A percentile compares a stretch with the other conserved stretches of the same genome.
Conservation (phyloP, 257 asterid species). For the Sherardia arvensis region DNA sequence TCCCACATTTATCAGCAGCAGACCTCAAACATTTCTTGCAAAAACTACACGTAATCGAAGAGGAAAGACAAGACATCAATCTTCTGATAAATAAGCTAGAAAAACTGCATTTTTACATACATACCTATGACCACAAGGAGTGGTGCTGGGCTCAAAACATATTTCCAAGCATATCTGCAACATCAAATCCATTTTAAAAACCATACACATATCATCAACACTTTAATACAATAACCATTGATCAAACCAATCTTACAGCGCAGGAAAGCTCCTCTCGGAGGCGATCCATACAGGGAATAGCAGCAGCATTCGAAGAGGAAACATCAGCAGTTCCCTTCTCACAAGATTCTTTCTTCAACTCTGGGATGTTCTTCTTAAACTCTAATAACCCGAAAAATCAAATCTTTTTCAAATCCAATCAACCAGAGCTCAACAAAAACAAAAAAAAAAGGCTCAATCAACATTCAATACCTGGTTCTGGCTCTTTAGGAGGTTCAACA, state of each 20-base stretch:
- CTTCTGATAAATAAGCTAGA: neutral
- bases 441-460: neutral
- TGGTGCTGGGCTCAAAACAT: slow-evolving; percentile 92
- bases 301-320: slow-evolving; percentile 27
- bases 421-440: neutral
- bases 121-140: slow-evolving; percentile 99
- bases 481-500: slow-evolving; percentile 24
- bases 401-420: neutral
- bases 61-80: neutral
- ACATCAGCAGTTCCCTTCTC: slow-evolving; percentile 24
- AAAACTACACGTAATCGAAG: slow-evolving; percentile 36
- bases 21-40: slow-evolving; percentile 77
- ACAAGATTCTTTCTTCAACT: slow-evolving; percentile 18
- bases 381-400: slow-evolving; percentile 18
- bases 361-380: slow-evolving; percentile 13
- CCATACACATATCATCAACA: neutral
- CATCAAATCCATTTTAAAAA: neutral
- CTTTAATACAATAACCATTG: neutral
- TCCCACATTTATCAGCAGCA: slow-evolving; percentile 93
- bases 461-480: neutral
- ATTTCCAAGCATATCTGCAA: slow-evolving; percentile 93
- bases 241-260: slow-evolving; percentile 47
- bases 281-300: slow-evolving; percentile 66
- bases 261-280: slow-evolving; percentile 98
- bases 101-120: too few species aligned